phyloP scores from a whole-genome alignment of 2,329 filamentous ascomycete genomes.

The Cercospora beticola region DNA sequence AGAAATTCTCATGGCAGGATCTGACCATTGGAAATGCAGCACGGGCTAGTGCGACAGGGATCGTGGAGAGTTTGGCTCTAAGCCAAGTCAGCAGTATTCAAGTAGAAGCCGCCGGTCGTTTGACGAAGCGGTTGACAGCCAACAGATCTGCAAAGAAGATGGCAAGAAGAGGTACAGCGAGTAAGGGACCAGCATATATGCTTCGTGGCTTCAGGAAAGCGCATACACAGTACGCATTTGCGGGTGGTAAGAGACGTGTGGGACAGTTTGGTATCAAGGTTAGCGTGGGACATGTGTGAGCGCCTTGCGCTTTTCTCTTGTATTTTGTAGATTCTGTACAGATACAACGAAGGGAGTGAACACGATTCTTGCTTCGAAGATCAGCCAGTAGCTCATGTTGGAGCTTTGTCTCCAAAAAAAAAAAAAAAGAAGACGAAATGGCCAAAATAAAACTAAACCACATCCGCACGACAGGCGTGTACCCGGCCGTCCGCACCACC shows the following conservation, averaged over 20 bases:
- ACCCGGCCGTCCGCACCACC: no score
- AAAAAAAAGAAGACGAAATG: no score
- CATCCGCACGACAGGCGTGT: no score
- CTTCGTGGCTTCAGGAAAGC: constrained; percentile 33
- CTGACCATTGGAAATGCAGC: constrained; percentile 24
- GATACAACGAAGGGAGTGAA: background rate
- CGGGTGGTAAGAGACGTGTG: constrained; percentile 36
- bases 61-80: constrained; percentile 30
- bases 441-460: no score
- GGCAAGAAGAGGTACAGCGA: constrained; percentile 33
- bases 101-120: constrained; percentile 36
- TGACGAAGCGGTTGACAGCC: constrained; percentile 38
- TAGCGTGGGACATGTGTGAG: constrained; percentile 30
- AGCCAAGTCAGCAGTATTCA: constrained; percentile 34
- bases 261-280: constrained; percentile 36
- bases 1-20: constrained; percentile 25
- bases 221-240: constrained; percentile 29
- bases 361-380: background rate
- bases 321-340: background rate
- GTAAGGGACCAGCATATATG: constrained; percentile 32
- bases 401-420: background rate
- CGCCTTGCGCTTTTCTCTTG: background rate
- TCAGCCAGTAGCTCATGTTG: background rate
- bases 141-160: constrained; percentile 35
- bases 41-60: constrained; percentile 23